Conservation (phyloP, 2,329 filamentous ascomycete genomes). For the Hyphodiscus sp. region DNA sequence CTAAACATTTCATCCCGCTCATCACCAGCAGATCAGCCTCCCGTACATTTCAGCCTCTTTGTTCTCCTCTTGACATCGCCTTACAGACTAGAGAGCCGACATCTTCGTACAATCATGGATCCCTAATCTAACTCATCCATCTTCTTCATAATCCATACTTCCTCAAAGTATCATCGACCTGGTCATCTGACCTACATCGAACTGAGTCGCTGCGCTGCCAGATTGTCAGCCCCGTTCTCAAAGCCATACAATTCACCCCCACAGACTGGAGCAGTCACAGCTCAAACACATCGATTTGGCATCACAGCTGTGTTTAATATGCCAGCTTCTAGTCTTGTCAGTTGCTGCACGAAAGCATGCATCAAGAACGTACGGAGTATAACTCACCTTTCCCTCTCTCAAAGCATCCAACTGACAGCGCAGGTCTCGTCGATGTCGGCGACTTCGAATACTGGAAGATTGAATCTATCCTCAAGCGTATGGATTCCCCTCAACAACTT, state of each 20-base stretch:
- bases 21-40: too few relatives aligned
- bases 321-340: slow-evolving; percentile 44
- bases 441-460: slow-evolving; percentile 62
- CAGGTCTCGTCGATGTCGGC: slow-evolving; percentile 63
- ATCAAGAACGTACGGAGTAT: slow-evolving; percentile 44
- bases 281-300: background rate
- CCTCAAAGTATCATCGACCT: background rate
- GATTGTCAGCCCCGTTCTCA: background rate
- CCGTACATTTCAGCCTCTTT: background rate
- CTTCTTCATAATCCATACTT: background rate
- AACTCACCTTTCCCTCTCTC: slow-evolving; percentile 1
- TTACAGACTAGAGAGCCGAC: background rate
- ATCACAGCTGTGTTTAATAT: slow-evolving; percentile 23
- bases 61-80: background rate
- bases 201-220: background rate
- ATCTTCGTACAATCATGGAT: background rate
- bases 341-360: slow-evolving; percentile 44
- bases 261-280: background rate
- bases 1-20: too few relatives aligned
- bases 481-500: slow-evolving; percentile 70
- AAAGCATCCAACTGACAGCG: slow-evolving; percentile 4
- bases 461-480: slow-evolving; percentile 59
- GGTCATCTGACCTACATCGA: background rate
- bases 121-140: background rate
- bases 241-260: background rate